Conservation (phyloP, 129 eudicot species). For the Chrysanthemum makinoi region DNA sequence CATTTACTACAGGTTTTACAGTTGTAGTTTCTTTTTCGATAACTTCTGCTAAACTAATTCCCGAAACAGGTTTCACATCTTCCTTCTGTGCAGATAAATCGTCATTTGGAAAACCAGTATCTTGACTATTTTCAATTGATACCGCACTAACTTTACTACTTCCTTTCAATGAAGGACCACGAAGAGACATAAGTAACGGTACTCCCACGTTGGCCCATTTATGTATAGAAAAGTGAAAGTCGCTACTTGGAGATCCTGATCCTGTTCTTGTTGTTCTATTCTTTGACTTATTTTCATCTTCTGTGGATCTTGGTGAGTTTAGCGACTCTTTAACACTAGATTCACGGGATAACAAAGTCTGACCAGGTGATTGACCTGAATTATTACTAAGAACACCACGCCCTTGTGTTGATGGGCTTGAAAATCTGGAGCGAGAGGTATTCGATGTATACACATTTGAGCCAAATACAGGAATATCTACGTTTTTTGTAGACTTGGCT, state of each 20-base stretch:
- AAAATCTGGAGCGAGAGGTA: constrained; percentile 44
- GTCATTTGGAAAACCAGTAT: constrained; percentile 12
- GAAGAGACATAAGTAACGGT: constrained; percentile 53
- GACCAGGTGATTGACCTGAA: constrained; percentile 27
- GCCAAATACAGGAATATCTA: constrained; percentile 48
- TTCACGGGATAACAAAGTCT: constrained; percentile 45
- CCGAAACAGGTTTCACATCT: constrained; percentile 26
- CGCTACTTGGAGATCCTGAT: constrained; percentile 35
- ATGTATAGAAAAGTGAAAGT: constrained; percentile 86
- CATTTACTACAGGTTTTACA: constrained; percentile 19
- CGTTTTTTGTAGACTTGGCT: constrained; percentile 42
- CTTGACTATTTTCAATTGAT: constrained; percentile 29
- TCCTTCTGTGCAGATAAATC: constrained; percentile 21
- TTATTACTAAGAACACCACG: constrained; percentile 25
- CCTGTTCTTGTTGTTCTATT: constrained; percentile 25
- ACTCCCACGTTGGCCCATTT: constrained; percentile 79
- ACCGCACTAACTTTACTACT: constrained; percentile 32
- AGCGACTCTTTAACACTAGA: constrained; percentile 27
- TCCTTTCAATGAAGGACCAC: constrained; percentile 42
- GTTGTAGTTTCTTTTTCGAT: constrained; percentile 30
- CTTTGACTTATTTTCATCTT: constrained; percentile 31
- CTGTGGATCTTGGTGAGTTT: constrained; percentile 18
- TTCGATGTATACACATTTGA: constrained; percentile 39
- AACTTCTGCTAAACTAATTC: constrained; percentile 23
- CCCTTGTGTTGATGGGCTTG: constrained; percentile 15